Base-by-base conservation (phyloP, 805 yeast genomes). In the Hanseniaspora pseudoguilliermondii region DNA sequence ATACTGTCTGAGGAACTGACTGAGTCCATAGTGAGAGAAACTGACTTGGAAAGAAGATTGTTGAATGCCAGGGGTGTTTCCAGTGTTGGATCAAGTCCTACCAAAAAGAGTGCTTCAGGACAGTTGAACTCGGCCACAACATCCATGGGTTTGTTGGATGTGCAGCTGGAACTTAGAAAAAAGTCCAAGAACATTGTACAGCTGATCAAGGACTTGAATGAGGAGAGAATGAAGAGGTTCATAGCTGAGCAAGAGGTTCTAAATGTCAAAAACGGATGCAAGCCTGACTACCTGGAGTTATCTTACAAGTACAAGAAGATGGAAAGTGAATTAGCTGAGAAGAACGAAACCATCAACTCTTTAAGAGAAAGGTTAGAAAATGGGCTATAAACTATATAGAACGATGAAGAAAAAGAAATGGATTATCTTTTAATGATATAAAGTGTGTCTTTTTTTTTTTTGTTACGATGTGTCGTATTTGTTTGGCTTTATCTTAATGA, bases 1-100 rank as follows among this genome's bases (percentile, higher is more conserved):
- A 63, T 84, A 25, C 82, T 86, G 1, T 82, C 90, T 0, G 76
- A 78, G 27, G 95, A 85, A 62, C 71, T 86, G 50, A 90, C 89
- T 0, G 79, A 79, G 25, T 81, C 90, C 0, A 83, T 85, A 47
- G 76, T 79, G 54, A 71, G 93, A 42, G 95, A 86, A 64, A 71
- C 84, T n/a, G 65, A 71, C 20, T 64, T 85, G 47, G 89, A 83
- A 62, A 70, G 71, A 49, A 72, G 69, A 46, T 55, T 79, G 29
- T 65, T 52, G 25, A 9, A 13, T 20, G 3, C 23, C 11, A 8
- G 13, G n/a, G 21, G 42, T n/a, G 13, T 20, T 18, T 21, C 16
- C 47, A 44, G 47, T 29, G 34, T 18, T 20, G 7, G 16, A 4
- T 52, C 56, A 6, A 58, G 51, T 29, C 34, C 35, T 18, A 25